A percentile compares a stretch with the other conserved stretches of the same genome.
Evolutionary conservation across 768 basidiomycete genomes (phyloP).

Genomic region (Boletus fagicola): DNA sequence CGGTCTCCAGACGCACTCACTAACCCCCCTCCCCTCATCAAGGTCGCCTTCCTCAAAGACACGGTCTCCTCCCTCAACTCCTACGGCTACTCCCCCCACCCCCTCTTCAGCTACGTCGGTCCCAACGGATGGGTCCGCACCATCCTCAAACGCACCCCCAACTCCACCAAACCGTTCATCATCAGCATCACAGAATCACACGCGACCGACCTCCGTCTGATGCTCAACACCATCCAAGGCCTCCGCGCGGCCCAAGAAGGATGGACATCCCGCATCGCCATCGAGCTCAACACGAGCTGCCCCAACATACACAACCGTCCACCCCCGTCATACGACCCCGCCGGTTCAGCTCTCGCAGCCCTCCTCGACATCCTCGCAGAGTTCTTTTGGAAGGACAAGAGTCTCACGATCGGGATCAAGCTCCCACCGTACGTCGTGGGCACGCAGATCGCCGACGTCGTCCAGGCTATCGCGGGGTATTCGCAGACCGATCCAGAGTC

Average conservation of each 20-base stretch:
- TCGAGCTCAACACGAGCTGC: slow-evolving; percentile 85
- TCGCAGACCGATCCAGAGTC: slow-evolving; percentile 18
- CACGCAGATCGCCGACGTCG: slow-evolving; percentile 57
- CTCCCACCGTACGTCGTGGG: slow-evolving; percentile 70
- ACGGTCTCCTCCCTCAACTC: slow-evolving; percentile 70
- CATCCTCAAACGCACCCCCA: slow-evolving; percentile 37
- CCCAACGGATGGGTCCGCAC: slow-evolving; percentile 49
- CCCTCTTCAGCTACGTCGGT: slow-evolving; percentile 59
- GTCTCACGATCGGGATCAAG: slow-evolving; percentile 71
- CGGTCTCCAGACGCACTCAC: neutral
- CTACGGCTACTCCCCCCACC: slow-evolving; percentile 84
- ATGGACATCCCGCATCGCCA: slow-evolving; percentile 49
- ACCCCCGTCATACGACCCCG: slow-evolving; percentile 64
- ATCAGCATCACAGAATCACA: slow-evolving; percentile 73
- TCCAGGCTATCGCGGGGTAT: slow-evolving; percentile 46
- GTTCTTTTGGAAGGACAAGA: slow-evolving; percentile 46
- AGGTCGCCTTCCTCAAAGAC: slow-evolving; percentile 61
- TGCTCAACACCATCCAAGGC: slow-evolving; percentile 59
- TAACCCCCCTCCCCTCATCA: slow-evolving; percentile 10
- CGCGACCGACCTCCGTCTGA: slow-evolving; percentile 46
- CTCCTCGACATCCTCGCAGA: slow-evolving; percentile 56
- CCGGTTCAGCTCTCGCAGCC: slow-evolving; percentile 40
- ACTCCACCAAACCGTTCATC: slow-evolving; percentile 63
- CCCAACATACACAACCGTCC: slow-evolving; percentile 68
- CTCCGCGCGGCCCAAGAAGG: slow-evolving; percentile 43